Base-by-base conservation (phyloP, 768 basidiomycete species). In the Tulasnella sp. region DNA sequence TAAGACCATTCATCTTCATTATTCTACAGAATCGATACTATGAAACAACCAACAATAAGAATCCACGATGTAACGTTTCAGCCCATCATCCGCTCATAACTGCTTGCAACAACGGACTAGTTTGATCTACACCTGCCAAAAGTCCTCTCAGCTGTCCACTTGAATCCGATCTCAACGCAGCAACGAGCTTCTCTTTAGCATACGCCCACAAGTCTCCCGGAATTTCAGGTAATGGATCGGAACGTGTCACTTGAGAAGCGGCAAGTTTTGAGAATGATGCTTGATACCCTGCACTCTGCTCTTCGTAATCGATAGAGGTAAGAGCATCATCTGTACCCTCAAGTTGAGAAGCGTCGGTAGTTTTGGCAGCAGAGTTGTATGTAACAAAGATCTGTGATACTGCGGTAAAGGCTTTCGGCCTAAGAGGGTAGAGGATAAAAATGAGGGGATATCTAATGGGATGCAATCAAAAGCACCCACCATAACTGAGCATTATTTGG, bases 261-360 rank as follows among this genome's bases (percentile, higher is more conserved):
- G 90, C 92, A 15, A 96, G 73, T 31, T 83, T 77, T 45, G 90
- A 90, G 68, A 92, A 98, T 3, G 89, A 85, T 0, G 89, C 87
- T 61, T 98, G 95, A 66, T 96, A 96, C 1, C 90, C 87, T 5
- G 83, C 82, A 1, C 75, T 74, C 62, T 86, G 83, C 61, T 96
- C 92, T 61, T 96, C 93, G 55, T 79, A 80, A 62, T 96, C 93
- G 40, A 95, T 78, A 46, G 76, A 77, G 1, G 84, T 85, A 31
- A 87, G 61, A 0, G 76, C 77, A 0, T 70, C 69, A 39, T 76
- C 67, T 6, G 71, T 63, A 41, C 79, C 76, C n/a, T 78, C 69
- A 3, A 60, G 65, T 0, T 55, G 57, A 4, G 53, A 60, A 1
- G 53, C 56, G 27, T 59, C 56, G n/a, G 53, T 48, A 3, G 65